Evolutionary conservation across 2,329 filamentous ascomycete species (phyloP).

Genomic region (Thelonectria olida): DNA sequence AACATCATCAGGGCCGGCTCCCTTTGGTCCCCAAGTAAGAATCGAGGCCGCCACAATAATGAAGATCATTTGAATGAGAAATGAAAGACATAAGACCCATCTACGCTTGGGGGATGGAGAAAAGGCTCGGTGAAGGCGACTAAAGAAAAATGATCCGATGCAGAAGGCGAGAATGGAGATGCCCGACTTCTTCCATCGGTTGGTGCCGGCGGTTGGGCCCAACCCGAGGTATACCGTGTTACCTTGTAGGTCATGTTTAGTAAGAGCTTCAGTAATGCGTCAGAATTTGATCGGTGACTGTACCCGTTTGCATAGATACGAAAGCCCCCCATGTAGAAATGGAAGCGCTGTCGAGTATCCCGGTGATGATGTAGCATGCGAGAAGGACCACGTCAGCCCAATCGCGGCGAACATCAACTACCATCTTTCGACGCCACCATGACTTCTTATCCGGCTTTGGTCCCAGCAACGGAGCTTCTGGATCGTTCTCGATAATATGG

Average conservation of each 20-base stretch:
- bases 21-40: constrained; percentile 57
- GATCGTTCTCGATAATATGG: constrained; percentile 8
- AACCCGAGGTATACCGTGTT: constrained; percentile 85
- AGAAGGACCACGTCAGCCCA: constrained; percentile 76
- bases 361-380: constrained; percentile 79
- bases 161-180: constrained; percentile 77
- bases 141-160: constrained; percentile 76
- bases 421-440: constrained; percentile 31
- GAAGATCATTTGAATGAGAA: constrained; percentile 60
- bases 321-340: constrained; percentile 83
- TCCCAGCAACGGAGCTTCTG: constrained; percentile 26
- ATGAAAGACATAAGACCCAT: constrained; percentile 71
- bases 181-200: constrained; percentile 65
- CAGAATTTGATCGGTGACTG: neutral
- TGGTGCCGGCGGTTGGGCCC: constrained; percentile 61
- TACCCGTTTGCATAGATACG: constrained; percentile 84
- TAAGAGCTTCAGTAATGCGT: neutral
- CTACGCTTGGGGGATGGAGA: constrained; percentile 63
- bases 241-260: constrained; percentile 51
- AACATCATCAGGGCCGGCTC: constrained; percentile 53
- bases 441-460: constrained; percentile 26
- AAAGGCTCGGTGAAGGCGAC: constrained; percentile 70
- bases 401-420: constrained; percentile 51
- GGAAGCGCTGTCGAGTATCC: constrained; percentile 78
- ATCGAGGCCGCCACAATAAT: constrained; percentile 63